phyloP scores from a whole-genome alignment of 345 rosid genomes.

The Euphorbia peplus region DNA sequence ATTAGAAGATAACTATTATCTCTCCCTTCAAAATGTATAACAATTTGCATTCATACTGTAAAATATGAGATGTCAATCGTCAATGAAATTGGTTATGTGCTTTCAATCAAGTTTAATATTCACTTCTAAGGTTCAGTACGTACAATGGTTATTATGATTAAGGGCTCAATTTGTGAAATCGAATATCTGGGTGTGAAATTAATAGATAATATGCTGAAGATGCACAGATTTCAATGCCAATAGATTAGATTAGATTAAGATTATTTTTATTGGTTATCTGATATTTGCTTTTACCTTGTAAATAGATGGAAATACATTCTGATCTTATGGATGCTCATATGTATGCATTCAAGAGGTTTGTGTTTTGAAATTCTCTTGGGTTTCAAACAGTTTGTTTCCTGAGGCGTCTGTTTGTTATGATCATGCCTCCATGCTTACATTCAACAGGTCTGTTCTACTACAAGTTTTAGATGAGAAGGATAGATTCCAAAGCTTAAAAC shows the following conservation, averaged over 20 bases:
- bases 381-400: slow-evolving; percentile 5
- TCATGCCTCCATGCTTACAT: slow-evolving; percentile 1
- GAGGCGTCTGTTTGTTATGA: slow-evolving; percentile 1
- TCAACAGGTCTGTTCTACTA: slow-evolving; percentile 68
- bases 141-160: neutral
- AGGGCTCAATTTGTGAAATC: neutral
- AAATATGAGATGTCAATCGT: no score
- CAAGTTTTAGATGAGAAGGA: slow-evolving; percentile 68
- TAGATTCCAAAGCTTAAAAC: slow-evolving; percentile 69
- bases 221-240: neutral
- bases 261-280: slow-evolving; percentile 14
- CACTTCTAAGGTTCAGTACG: neutral
- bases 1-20: no score
- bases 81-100: neutral
- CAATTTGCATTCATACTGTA: neutral
- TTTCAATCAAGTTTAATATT: no score
- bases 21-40: no score
- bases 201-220: no score
- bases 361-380: slow-evolving; percentile 10
- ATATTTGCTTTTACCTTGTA: slow-evolving; percentile 24
- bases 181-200: neutral
- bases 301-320: slow-evolving; percentile 83
- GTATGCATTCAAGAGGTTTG: slow-evolving; percentile 96
- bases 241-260: slow-evolving; percentile 2
- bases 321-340: slow-evolving; percentile 97